Evolutionary conservation across 225 moss, liverwort and hornwort species (phyloP), one percentile per base, ranked within the genome.

Genomic region (Pseudoscleropodium purum): DNA sequence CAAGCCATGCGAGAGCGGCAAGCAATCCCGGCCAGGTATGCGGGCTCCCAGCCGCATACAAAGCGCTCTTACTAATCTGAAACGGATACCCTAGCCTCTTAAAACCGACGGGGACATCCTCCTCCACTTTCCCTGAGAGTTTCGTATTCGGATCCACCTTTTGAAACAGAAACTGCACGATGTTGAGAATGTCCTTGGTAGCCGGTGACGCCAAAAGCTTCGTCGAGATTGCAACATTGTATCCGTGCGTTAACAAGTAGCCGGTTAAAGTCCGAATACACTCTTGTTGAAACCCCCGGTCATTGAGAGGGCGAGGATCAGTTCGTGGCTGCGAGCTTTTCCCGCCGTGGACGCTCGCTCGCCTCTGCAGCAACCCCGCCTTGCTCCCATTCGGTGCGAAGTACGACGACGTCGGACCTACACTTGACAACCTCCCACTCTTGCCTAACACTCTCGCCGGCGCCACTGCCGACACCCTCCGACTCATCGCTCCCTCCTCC

Each of bases 1-100:
- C 93, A 29, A 99, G 93, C 99, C 99, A 99, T 34, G 94, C 91
- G 47, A 99, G 93, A 33, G 99, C 97, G 9, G 97, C 99, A 67
- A 99, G 96, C 85, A 99, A 90, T 36, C 95, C 94, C 14, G 99
- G 99, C 99, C 99, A 99, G 47, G 99, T 97, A 80, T 96, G 93
- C 10, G 97, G 97, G 90, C 97, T 97, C 84, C 99, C 99, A 49
- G 97, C 97, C 15, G 99, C 97, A 88, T 96, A 95, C 85, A 99
- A 81, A 16, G 97, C 96, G 66, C 99, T 99, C 87, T 97, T 94
- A 69, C 96, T 97, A 81, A 99, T 99, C 91, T 94, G 95, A 72
- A 95, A 96, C 43, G 97, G 99, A 85, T 99, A 99, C 25, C 97
- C 97, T 43, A 97, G 66, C 79, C 95, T 92, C 91, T 96, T 97